phyloP scores from a whole-genome alignment of 164 flowering plant genomes.

The Houttuynia cordata region DNA sequence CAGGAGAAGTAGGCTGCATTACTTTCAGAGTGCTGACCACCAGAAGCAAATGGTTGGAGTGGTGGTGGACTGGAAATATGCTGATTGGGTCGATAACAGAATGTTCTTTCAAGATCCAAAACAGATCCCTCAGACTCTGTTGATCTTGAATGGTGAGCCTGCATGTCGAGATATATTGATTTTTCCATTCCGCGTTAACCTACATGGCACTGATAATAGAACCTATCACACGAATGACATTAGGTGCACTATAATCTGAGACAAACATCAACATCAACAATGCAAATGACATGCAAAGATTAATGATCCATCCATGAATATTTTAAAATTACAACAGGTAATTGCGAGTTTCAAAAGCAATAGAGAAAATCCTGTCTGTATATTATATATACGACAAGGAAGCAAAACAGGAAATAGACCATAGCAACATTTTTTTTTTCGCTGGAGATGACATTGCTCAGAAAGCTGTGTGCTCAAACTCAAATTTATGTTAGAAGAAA shows the following conservation, averaged over 20 bases:
- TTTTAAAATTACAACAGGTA: neutral
- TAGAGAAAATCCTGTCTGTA: too few relatives aligned
- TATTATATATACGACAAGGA: too few relatives aligned
- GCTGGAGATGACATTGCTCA: too few relatives aligned
- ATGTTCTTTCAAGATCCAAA: slow-evolving; percentile 62
- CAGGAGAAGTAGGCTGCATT: slow-evolving; percentile 94
- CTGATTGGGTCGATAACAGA: slow-evolving; percentile 32
- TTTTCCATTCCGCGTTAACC: slow-evolving; percentile 46
- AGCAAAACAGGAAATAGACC: too few relatives aligned
- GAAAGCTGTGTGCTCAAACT: neutral
- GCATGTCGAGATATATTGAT: slow-evolving; percentile 28
- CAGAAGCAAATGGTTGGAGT: slow-evolving; percentile 57
- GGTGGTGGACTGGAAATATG: slow-evolving; percentile 52
- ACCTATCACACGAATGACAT: neutral
- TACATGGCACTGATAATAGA: slow-evolving; percentile 12
- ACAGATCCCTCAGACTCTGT: slow-evolving; percentile 76
- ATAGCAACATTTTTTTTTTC: too few relatives aligned
- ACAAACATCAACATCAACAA: neutral
- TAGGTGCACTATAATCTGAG: neutral
- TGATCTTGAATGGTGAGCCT: slow-evolving; percentile 53
- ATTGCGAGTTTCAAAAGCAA: too few relatives aligned
- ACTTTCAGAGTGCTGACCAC: slow-evolving; percentile 66
- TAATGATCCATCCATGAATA: neutral
- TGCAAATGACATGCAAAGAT: neutral
- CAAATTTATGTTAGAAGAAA: too few relatives aligned